phyloP scores from a whole-genome alignment of 2,329 filamentous ascomycete genomes.

The Microascus cirrosus region DNA sequence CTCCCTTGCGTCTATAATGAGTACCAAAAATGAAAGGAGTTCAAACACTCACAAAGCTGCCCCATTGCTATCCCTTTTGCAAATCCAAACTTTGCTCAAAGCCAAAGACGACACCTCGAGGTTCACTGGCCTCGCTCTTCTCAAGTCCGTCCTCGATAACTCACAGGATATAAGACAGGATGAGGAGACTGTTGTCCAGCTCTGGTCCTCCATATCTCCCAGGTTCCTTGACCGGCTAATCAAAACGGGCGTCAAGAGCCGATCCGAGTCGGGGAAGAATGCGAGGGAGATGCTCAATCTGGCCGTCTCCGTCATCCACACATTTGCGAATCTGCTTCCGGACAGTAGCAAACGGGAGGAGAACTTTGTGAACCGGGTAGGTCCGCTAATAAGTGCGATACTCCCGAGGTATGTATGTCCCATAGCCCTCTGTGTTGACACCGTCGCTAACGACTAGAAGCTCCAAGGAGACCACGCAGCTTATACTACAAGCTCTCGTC shows the following conservation, averaged over 20 bases:
- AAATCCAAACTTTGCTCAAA: conserved; percentile 43
- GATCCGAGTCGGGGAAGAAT: conserved; percentile 23
- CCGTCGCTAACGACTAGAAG: conserved; percentile 18
- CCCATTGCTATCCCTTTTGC: conserved; percentile 21
- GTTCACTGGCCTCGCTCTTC: conserved; percentile 55
- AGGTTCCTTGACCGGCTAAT: conserved; percentile 56
- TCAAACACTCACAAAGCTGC: background rate
- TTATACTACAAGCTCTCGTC: conserved; percentile 46
- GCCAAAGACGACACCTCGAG: conserved; percentile 55
- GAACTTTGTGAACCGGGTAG: conserved; percentile 41
- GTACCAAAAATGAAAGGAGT: background rate
- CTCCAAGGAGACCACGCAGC: conserved; percentile 36
- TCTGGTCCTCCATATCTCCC: conserved; percentile 50
- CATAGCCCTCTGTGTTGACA: background rate
- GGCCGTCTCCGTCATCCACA: conserved; percentile 51
- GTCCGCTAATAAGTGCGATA: conserved; percentile 39
- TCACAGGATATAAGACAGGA: conserved; percentile 38
- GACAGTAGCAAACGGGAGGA: conserved; percentile 27
- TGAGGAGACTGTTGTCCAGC: conserved; percentile 26
- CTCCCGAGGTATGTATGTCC: conserved; percentile 40
- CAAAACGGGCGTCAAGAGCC: conserved; percentile 31
- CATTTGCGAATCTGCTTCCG: conserved; percentile 47
- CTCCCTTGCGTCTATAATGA: background rate
- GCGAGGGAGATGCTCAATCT: conserved; percentile 51
- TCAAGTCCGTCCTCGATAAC: conserved; percentile 56